Conservation (phyloP, 768 basidiomycete species). For the Hericium coralloides region DNA sequence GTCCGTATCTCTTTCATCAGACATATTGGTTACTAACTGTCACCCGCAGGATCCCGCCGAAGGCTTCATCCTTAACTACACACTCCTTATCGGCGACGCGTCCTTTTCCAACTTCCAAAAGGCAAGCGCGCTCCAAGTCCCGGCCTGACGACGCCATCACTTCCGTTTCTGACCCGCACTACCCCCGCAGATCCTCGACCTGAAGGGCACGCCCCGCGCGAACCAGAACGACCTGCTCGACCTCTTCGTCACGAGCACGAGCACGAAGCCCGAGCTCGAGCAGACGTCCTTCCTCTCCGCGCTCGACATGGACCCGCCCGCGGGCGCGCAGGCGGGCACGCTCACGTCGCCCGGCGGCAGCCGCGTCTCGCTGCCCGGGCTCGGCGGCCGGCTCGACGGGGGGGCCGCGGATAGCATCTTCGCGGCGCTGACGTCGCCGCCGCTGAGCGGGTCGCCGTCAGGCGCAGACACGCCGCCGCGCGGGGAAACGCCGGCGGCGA, state of each 20-base stretch:
- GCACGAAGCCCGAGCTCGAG: conserved; percentile 82
- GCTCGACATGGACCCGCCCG: conserved; percentile 90
- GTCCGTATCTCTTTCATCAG: conserved; percentile 33
- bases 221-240: conserved; percentile 89
- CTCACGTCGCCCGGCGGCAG: conserved; percentile 60
- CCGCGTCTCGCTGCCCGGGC: conserved; percentile 41
- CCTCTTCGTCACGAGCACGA: conserved; percentile 86
- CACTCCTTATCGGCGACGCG: conserved; percentile 86
- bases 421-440: conserved; percentile 50
- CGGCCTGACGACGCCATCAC: not conserved
- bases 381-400: conserved; percentile 21
- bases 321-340: conserved; percentile 37
- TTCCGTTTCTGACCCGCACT: not conserved
- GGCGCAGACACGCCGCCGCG: conserved; percentile 42
- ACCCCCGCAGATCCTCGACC: conserved; percentile 70
- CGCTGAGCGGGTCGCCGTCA: conserved; percentile 52
- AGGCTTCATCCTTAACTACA: conserved; percentile 94
- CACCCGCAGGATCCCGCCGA: conserved; percentile 71
- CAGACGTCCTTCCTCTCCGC: conserved; percentile 88
- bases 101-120: conserved; percentile 99
- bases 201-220: conserved; percentile 83
- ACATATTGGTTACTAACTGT: conserved; percentile 1
- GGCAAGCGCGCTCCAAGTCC: conserved; percentile 31
- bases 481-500: conserved; percentile 35
- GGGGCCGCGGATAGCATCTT: conserved; percentile 47